Evolutionary conservation across 2,329 filamentous ascomycete genomes (phyloP).

Genomic region (Sporothrix humicola): DNA sequence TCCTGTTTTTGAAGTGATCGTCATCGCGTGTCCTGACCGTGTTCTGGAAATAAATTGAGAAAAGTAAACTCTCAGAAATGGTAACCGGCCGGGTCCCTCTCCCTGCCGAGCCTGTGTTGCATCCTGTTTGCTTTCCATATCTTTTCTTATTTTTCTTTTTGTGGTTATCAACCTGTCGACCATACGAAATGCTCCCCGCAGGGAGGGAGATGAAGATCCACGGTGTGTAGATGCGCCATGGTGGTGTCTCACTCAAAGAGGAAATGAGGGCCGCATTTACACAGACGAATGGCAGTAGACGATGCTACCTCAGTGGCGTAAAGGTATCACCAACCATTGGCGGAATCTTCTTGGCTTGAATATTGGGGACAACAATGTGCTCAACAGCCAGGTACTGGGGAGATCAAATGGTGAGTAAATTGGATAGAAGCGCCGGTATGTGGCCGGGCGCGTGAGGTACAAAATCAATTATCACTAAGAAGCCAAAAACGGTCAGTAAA

Average conservation of each 20-base stretch:
- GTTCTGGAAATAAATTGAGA: constrained; percentile 10
- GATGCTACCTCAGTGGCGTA: constrained; percentile 14
- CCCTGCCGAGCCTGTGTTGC: background rate
- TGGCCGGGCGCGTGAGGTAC: background rate
- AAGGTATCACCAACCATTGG: background rate
- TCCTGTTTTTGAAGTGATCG: constrained; percentile 19
- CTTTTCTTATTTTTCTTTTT: constrained; percentile 6
- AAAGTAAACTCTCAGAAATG: background rate
- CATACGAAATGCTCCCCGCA: background rate
- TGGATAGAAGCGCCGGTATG: constrained; percentile 6
- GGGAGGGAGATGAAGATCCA: constrained; percentile 17
- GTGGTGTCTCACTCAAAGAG: constrained; percentile 5
- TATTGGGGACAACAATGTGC: background rate
- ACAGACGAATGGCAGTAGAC: constrained; percentile 14
- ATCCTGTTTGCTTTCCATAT: background rate
- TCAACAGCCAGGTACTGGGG: constrained; percentile 4
- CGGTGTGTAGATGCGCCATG: background rate
- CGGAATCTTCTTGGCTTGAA: constrained; percentile 3
- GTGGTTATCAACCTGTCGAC: constrained; percentile 7
- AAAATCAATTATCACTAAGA: background rate
- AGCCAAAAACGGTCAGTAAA: background rate
- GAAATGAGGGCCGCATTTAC: constrained; percentile 25
- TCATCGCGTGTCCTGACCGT: background rate
- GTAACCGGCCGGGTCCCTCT: background rate
- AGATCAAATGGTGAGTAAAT: background rate